phyloP scores from a whole-genome alignment of 179 eudicot species.

The Silene vulgaris region DNA sequence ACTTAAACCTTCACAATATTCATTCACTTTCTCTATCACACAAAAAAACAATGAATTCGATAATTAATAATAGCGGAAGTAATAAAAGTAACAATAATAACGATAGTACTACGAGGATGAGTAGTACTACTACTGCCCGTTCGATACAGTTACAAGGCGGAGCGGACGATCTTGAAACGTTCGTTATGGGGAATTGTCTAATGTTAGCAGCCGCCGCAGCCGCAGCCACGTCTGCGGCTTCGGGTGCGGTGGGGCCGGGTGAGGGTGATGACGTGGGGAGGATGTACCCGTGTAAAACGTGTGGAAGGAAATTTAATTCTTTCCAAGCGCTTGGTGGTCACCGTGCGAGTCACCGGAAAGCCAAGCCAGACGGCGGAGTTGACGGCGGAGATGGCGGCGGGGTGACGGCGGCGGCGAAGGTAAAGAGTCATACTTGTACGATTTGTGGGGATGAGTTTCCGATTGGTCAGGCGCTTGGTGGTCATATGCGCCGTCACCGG shows the following conservation, averaged over 20 bases:
- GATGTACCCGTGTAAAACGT: slow-evolving; percentile 53
- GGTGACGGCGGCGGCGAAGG: slow-evolving; percentile 6
- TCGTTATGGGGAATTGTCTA: slow-evolving; percentile 27
- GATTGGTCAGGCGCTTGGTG: slow-evolving; percentile 36
- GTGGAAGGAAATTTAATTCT: slow-evolving; percentile 48
- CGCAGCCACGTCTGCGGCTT: neutral
- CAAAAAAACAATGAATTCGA: neutral
- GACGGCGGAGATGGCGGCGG: slow-evolving; percentile 9
- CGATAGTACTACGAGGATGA: no score
- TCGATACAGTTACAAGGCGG: neutral
- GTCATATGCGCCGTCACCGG: slow-evolving; percentile 36
- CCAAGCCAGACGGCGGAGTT: neutral
- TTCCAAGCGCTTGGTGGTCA: slow-evolving; percentile 92
- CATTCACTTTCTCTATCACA: neutral
- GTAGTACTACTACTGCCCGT: neutral
- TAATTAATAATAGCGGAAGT: neutral
- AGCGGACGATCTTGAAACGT: slow-evolving; percentile 23
- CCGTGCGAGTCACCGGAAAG: slow-evolving; percentile 77
- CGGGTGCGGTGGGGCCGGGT: neutral
- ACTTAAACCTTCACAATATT: neutral
- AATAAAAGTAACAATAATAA: no score
- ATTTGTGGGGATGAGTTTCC: slow-evolving; percentile 31
- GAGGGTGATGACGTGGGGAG: neutral
- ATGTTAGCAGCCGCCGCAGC: slow-evolving; percentile 3
- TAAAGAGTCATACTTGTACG: slow-evolving; percentile 24